Evolutionary conservation across 2,329 filamentous ascomycete species (phyloP), one percentile per base, ranked within the genome.

Genomic region (Fusarium globosum): DNA sequence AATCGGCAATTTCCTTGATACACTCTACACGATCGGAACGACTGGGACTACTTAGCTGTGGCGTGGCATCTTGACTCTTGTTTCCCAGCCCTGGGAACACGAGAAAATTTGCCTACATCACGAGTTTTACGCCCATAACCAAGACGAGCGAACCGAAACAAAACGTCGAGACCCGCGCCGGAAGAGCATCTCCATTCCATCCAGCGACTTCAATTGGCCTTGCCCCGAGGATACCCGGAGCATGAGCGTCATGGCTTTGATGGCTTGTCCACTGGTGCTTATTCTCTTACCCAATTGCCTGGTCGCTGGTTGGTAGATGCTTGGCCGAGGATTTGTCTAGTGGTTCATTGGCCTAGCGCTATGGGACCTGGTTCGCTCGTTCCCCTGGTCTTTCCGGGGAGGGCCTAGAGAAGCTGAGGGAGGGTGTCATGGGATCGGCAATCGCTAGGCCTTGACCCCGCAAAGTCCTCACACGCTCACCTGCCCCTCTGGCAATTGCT

Each of bases 251-350:
- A 74, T 77, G 71, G 69, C 71, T 70, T 68, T 58, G 62, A 76
- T 72, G 73, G 75, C 68, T 69, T 68, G 68, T 61, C 74, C 65
- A 69, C 67, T 63, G 69, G 69, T 78, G 76, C 76, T 78, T 78
- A 78, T 78, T 76, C 75, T 77, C 69, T 76, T 78, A 76, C 75
- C 68, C 72, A 78, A 78, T 78, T 77, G 65, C 68, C 68, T 68
- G 65, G 74, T 69, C 69, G 68, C 75, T 78, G 77, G 75, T 77
- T 78, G 77, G 77, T 65, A 78, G 71, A 73, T 68, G 65, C 68
- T 57, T 68, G 69, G 67, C 59, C 65, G 53, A 72, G 69, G 59
- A 49, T 65, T 66, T 70, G 55, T 46, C 68, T 74, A 72, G 60
- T 51, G 64, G 62, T 63, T 63, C 56, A 72, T 73, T 69, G 67